Base-by-base conservation (phyloP, 2,329 filamentous ascomycete species). In the Fusarium torreyae region DNA sequence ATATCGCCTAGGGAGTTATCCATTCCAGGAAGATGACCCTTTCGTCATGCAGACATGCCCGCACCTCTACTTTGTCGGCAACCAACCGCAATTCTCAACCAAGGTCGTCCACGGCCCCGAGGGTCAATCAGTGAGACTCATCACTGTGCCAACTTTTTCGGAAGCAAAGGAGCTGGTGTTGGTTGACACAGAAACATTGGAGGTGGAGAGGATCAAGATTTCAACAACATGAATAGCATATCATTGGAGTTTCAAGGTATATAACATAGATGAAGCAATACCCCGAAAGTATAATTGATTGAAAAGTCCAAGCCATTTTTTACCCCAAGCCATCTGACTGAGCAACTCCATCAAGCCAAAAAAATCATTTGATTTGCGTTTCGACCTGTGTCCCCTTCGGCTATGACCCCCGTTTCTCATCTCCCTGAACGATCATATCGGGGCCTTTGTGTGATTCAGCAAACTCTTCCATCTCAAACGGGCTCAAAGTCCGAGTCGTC, bases 11-110 rank as follows among this genome's bases (percentile, higher is more conserved):
- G 93, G 93, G 93, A 94, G 92, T 76, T 99, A 98, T 77, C 96
- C 96, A 1, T 99, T 97, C 80, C 94, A 98, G 80, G 92, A 96
- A 18, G 88, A 94, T 50, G 97, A 99, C 76, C 94, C 93, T 1
- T 97, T 98, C 76, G 91, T 98, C 43, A 86, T 99, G 74, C 88
- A 91, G 68, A 83, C 89, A 18, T 97, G 93, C 67, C 96, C 96
- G 4, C 95, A 99, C 75, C 84, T 99, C 33, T 98, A 94, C 81
- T 93, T 99, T 77, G 91, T 92, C 2, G 94, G 94, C 17, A 94
- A 92, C 73, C 94, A 97, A 78, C 91, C 93, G 4, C 84, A 85
- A 53, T 97, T 97, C 78, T 90, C 88, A 52, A 94, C 91, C 4
- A 88, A 86, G 31, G 79, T 91, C 2, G 90, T 97, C 36, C 82